A percentile compares a stretch with the other conserved stretches of the same genome.
These are phyloP conservation scores for Harrya chromipes DNA, from an alignment of 768 basidiomycete species.

Conservation along the genomic window DNA sequence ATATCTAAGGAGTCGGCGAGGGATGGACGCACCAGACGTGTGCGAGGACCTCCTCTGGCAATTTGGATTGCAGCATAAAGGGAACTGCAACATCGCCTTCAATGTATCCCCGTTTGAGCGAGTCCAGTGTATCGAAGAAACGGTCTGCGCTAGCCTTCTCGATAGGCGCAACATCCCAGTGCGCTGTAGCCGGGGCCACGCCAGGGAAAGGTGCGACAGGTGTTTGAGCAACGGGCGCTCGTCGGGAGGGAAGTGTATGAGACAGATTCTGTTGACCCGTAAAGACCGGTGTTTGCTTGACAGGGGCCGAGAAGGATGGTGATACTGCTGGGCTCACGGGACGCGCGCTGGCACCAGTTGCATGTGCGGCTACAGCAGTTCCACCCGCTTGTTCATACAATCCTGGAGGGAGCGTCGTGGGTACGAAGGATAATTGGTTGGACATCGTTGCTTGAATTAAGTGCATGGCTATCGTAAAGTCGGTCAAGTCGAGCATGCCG, in stretches of 20 bases:
- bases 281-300: constrained; percentile 61
- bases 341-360: constrained; percentile 57
- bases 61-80: constrained; percentile 88
- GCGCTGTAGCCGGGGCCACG: constrained; percentile 25
- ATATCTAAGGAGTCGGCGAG: background rate
- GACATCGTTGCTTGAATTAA: constrained; percentile 94
- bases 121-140: constrained; percentile 82
- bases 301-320: constrained; percentile 40
- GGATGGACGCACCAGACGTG: constrained; percentile 72
- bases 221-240: constrained; percentile 16
- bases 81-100: constrained; percentile 94
- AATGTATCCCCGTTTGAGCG: constrained; percentile 69
- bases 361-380: constrained; percentile 41
- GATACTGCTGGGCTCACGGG: constrained; percentile 56
- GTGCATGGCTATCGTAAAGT: constrained; percentile 96
- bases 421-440: constrained; percentile 66
- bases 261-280: constrained; percentile 37
- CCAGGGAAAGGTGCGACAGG: constrained; percentile 30
- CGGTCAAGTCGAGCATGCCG: constrained; percentile 81
- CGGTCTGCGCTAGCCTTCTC: constrained; percentile 79
- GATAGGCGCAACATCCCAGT: constrained; percentile 80
- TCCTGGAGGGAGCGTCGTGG: constrained; percentile 72
- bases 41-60: constrained; percentile 82
- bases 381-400: constrained; percentile 81
- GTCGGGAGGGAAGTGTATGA: constrained; percentile 23